phyloP scores from a whole-genome alignment of 768 basidiomycete species.

The Suillus sp. region DNA sequence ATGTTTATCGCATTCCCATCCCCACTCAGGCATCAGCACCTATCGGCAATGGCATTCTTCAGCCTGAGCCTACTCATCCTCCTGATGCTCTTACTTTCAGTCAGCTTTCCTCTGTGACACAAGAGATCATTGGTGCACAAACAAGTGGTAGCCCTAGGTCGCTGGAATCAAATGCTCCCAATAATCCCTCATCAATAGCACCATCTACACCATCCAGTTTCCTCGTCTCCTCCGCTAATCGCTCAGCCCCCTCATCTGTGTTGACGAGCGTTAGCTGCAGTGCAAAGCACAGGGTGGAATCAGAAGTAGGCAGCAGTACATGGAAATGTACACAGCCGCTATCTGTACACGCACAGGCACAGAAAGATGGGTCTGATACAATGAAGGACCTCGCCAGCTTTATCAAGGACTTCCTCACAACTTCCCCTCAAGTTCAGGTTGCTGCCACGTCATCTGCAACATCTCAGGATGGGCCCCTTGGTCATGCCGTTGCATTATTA shows the following conservation, averaged over 20 bases:
- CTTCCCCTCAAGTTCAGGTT: too few species aligned
- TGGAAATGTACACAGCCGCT: neutral
- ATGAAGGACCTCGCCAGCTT: neutral
- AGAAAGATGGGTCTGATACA: neutral
- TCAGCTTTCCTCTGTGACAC: too few species aligned
- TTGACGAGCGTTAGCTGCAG: neutral
- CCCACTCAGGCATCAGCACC: too few species aligned
- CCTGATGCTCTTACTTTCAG: too few species aligned
- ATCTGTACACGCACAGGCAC: neutral
- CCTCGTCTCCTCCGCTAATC: neutral
- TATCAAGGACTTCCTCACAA: neutral
- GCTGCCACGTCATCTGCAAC: too few species aligned
- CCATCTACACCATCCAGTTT: neutral
- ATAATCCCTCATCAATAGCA: neutral
- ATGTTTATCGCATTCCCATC: neutral
- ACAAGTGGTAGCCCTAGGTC: too few species aligned
- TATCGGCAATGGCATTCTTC: too few species aligned
- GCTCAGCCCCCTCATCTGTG: neutral
- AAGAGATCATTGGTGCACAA: too few species aligned
- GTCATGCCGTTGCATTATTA: neutral
- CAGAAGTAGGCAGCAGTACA: neutral
- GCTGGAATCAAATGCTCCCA: too few species aligned
- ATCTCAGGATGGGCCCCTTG: neutral
- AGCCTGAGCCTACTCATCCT: too few species aligned
- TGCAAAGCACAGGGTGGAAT: neutral